A percentile compares a stretch with the other conserved stretches of the same genome.
Conservation (phyloP, 257 asterid genomes). For the Solanum tacnaense region DNA sequence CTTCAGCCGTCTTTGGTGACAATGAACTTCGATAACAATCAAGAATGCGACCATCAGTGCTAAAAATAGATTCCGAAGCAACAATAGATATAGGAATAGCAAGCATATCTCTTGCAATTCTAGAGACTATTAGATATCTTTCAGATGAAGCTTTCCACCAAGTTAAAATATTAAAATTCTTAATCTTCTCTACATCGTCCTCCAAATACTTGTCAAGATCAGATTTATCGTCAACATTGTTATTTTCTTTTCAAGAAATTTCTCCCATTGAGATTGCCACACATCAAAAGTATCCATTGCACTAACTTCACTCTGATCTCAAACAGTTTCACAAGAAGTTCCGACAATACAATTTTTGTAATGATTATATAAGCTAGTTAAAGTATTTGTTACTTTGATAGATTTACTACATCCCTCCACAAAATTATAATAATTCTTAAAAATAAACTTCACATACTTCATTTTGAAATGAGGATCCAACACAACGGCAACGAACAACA, state of each 20-base stretch:
- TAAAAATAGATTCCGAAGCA: not conserved
- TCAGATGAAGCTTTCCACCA: not conserved
- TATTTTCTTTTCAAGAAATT: not conserved
- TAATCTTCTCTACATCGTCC: not conserved
- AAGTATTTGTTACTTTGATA: not conserved
- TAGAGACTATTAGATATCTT: not conserved
- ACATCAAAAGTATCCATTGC: not conserved
- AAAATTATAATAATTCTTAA: not conserved
- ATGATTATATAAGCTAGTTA: not conserved
- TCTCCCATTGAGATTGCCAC: not conserved
- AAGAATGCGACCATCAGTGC: not conserved
- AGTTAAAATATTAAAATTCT: no score
- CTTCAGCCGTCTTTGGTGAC: not conserved
- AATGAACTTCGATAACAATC: not conserved
- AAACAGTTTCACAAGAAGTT: not conserved
- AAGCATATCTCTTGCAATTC: not conserved
- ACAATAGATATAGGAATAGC: not conserved
- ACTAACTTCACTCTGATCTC: not conserved
- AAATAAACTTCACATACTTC: not conserved
- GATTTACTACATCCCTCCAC: not conserved
- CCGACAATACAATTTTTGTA: not conserved
- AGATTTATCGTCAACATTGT: no score
- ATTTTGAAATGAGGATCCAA: not conserved
- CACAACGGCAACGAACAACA: not conserved
- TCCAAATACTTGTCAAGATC: not conserved